Conservation (phyloP, 2,329 filamentous ascomycete genomes). For the Beauveria australis region DNA sequence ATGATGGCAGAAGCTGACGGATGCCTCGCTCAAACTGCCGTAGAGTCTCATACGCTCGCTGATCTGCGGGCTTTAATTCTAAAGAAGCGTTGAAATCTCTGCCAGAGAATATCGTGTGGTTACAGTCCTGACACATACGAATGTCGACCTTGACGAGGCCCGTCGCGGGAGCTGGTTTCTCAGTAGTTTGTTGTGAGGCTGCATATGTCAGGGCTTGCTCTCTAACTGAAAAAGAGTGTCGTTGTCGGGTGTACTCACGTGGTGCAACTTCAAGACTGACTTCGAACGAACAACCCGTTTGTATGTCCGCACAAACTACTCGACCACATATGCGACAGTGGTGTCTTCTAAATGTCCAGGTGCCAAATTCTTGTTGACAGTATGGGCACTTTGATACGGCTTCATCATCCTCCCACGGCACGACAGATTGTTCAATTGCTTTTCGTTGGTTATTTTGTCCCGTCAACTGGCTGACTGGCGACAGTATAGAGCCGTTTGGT, state of each 20-base stretch:
- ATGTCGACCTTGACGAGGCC: slow-evolving; percentile 66
- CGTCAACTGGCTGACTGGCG: slow-evolving; percentile 51
- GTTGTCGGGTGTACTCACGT: slow-evolving; percentile 26
- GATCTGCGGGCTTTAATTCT: slow-evolving; percentile 59
- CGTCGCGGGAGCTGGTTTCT: slow-evolving; percentile 27
- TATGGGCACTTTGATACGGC: slow-evolving; percentile 78
- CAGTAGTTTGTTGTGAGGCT: slow-evolving; percentile 34
- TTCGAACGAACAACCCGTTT: slow-evolving; percentile 77
- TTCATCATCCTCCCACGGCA: slow-evolving; percentile 90
- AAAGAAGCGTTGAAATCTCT: slow-evolving; percentile 71
- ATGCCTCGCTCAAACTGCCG: slow-evolving; percentile 85
- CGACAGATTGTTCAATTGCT: slow-evolving; percentile 78
- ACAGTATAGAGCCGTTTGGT: slow-evolving; percentile 47
- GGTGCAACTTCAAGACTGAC: slow-evolving; percentile 68
- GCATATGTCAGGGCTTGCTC: slow-evolving; percentile 10
- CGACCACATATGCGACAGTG: slow-evolving; percentile 91
- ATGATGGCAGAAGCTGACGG: slow-evolving; percentile 68
- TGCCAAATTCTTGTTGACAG: slow-evolving; percentile 91
- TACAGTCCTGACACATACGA: slow-evolving; percentile 89
- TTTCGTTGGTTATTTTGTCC: slow-evolving; percentile 72
- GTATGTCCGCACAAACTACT: slow-evolving; percentile 83
- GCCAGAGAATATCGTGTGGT: slow-evolving; percentile 50
- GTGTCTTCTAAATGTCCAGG: slow-evolving; percentile 86
- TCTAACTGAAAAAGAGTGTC: not conserved
- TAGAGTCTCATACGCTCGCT: slow-evolving; percentile 75